phyloP scores from a whole-genome alignment of 495 filamentous ascomycete species.

The Cenococcum geophilum region DNA sequence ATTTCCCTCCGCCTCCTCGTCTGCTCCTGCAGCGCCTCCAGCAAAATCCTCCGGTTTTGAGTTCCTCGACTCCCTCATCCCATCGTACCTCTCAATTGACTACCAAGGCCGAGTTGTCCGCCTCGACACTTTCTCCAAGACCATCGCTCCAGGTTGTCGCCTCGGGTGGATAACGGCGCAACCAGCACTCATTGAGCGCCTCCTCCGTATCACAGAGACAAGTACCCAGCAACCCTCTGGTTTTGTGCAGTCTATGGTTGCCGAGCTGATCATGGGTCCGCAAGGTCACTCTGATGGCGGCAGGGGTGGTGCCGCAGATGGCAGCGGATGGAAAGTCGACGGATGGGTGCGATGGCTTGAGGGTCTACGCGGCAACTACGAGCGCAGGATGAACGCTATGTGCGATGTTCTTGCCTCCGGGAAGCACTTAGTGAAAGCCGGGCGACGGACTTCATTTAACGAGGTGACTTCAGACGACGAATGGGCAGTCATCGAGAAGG shows the following conservation, averaged over 20 bases:
- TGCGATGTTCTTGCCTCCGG: slow-evolving; percentile 60
- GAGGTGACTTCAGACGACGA: slow-evolving; percentile 45
- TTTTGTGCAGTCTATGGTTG: slow-evolving; percentile 78
- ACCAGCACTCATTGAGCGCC: slow-evolving; percentile 65
- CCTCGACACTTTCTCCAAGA: slow-evolving; percentile 46
- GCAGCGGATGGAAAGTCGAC: slow-evolving; percentile 66
- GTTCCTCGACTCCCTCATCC: slow-evolving; percentile 80
- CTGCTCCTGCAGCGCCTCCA: slow-evolving; percentile 25
- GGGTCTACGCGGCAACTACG: slow-evolving; percentile 73
- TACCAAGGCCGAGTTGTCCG: slow-evolving; percentile 76
- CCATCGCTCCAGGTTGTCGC: slow-evolving; percentile 42
- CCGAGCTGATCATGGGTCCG: slow-evolving; percentile 68
- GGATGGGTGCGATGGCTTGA: slow-evolving; percentile 89
- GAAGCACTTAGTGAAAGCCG: slow-evolving; percentile 51
- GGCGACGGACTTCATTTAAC: slow-evolving; percentile 35
- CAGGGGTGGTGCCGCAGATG: slow-evolving; percentile 40
- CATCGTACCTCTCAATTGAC: slow-evolving; percentile 66
- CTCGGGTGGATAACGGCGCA: slow-evolving; percentile 51
- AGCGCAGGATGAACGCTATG: slow-evolving; percentile 74
- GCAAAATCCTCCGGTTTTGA: slow-evolving; percentile 60
- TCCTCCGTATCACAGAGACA: slow-evolving; percentile 64
- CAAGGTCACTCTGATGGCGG: slow-evolving; percentile 40
- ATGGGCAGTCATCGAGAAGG: slow-evolving; percentile 62
- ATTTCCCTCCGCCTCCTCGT: slow-evolving; percentile 50
- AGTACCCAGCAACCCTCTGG: slow-evolving; percentile 79